A percentile compares a stretch with the other conserved stretches of the same genome.
Conservation (phyloP, 495 filamentous ascomycete genomes). For the Aspergillus diversus region DNA sequence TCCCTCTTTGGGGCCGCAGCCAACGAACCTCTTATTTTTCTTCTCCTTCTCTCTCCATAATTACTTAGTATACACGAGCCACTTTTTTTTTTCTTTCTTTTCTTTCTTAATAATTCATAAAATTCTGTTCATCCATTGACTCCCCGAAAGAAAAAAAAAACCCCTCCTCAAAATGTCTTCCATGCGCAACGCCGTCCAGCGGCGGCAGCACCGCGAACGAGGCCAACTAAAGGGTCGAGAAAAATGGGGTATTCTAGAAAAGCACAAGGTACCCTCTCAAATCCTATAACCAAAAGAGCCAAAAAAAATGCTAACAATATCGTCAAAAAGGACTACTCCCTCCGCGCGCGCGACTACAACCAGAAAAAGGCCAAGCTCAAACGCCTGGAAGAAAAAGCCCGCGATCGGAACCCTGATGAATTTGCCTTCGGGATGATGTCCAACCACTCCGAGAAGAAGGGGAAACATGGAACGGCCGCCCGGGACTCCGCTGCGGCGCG, state of each 20-base stretch:
- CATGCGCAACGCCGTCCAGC: conserved; percentile 77
- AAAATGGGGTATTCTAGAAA: conserved; percentile 85
- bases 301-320: conserved; percentile 23
- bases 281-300: conserved; percentile 4
- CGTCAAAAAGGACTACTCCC: conserved; percentile 77
- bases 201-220: conserved; percentile 82
- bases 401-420: conserved; percentile 91
- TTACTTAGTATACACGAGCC: neutral
- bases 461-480: conserved; percentile 61
- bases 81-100: neutral
- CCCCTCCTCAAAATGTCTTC: conserved; percentile 67
- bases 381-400: conserved; percentile 76
- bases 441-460: conserved; percentile 50
- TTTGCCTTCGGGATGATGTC: conserved; percentile 93
- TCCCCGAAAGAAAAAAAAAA: neutral
- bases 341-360: conserved; percentile 87
- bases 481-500: conserved; percentile 41
- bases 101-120: neutral
- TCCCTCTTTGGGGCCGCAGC: no score
- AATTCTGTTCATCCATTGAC: neutral
- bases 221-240: conserved; percentile 80
- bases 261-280: conserved; percentile 67
- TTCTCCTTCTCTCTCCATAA: neutral
- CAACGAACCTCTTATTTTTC: conserved; percentile 1
- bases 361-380: conserved; percentile 80